Evolutionary conservation across 78 protist genomes (phyloP).

Genomic region (Dictyostelium brefeldianum): DNA sequence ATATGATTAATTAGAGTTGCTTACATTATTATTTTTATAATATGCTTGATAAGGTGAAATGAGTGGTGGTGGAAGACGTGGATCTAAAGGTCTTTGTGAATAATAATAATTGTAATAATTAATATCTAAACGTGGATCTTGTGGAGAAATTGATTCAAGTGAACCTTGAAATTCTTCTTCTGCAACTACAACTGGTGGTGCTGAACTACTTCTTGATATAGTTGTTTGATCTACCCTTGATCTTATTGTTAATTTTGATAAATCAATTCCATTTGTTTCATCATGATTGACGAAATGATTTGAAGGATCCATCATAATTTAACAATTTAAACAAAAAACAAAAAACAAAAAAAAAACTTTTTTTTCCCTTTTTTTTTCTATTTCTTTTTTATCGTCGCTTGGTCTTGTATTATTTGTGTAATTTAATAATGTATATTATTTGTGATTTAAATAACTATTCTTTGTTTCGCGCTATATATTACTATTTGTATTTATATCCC

Average conservation of each 20-base stretch:
- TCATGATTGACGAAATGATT: conserved; percentile 47
- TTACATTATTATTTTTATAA: conserved; percentile 33
- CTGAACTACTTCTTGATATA: conserved; percentile 72
- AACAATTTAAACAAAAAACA: not conserved
- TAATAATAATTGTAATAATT: conserved; percentile 74
- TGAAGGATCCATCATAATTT: conserved; percentile 17
- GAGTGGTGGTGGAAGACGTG: conserved; percentile 84
- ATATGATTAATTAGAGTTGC: too few species aligned
- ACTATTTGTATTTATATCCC: too few species aligned
- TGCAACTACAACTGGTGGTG: conserved; percentile 76
- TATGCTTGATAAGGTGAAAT: conserved; percentile 60
- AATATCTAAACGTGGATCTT: conserved; percentile 77
- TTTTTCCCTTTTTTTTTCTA: not conserved
- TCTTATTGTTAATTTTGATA: conserved; percentile 49
- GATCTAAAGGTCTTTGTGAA: conserved; percentile 85
- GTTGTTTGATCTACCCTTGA: conserved; percentile 62
- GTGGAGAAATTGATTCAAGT: conserved; percentile 58
- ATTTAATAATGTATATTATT: too few species aligned
- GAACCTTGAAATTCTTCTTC: conserved; percentile 26
- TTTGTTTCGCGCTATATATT: too few species aligned
- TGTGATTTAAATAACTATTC: not conserved
- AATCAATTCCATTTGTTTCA: conserved; percentile 53
- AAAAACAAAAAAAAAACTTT: not conserved
- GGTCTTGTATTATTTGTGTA: not conserved
- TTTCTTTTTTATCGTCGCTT: not conserved